Conservation (phyloP, 805 yeast genomes). For the Metschnikowia borealis region DNA sequence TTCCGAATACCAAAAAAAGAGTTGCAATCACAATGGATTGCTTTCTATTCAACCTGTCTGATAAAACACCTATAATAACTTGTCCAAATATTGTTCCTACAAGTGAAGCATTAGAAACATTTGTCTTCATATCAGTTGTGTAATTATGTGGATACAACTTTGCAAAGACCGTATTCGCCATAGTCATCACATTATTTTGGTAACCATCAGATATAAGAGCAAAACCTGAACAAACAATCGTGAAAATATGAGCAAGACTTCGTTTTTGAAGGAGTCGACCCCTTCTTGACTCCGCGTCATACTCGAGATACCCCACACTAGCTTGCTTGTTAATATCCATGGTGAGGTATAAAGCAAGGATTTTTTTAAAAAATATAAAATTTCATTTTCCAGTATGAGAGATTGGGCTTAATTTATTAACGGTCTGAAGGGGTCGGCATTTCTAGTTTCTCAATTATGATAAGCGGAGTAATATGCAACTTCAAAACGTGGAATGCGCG, state of each 20-base stretch:
- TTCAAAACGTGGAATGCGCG: background rate
- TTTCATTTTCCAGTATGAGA: background rate
- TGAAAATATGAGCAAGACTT: constrained; percentile 27
- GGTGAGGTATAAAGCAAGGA: background rate
- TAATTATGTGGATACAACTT: constrained; percentile 39
- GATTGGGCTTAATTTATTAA: background rate
- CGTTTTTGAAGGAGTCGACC: constrained; percentile 24
- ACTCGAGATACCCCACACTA: constrained; percentile 20
- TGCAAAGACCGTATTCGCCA: constrained; percentile 57
- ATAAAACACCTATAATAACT: constrained; percentile 57
- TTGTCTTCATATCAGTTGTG: constrained; percentile 48
- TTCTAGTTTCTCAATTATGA: background rate
- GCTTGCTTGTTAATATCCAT: constrained; percentile 2
- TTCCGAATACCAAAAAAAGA: constrained; percentile 56
- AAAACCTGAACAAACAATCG: constrained; percentile 65
- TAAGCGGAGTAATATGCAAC: constrained; percentile 1
- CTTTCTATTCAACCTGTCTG: constrained; percentile 66
- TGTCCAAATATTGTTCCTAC: constrained; percentile 72
- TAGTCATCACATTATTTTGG: constrained; percentile 70
- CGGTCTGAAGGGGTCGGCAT: background rate
- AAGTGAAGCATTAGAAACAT: constrained; percentile 64
- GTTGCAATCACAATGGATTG: constrained; percentile 69
- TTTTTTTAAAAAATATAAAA: background rate
- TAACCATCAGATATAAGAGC: constrained; percentile 78
- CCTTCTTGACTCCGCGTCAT: constrained; percentile 31